phyloP scores from a whole-genome alignment of 169 alveolate genomes.

The Plasmodium fragile region DNA sequence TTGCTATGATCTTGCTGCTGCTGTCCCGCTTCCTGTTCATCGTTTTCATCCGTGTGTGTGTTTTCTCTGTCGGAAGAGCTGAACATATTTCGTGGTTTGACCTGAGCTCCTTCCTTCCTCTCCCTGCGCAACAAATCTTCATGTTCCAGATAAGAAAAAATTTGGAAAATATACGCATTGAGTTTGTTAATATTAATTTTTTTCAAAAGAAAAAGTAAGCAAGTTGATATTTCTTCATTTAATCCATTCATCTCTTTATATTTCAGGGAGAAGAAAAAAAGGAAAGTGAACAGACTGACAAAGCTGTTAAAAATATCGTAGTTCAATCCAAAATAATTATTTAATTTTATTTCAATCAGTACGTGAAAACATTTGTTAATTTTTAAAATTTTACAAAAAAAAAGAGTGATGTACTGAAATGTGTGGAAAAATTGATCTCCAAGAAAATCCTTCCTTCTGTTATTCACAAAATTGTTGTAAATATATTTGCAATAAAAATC shows the following conservation, averaged over 20 bases:
- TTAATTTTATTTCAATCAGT: constrained; percentile 38
- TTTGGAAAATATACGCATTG: constrained; percentile 61
- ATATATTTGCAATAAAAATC: constrained; percentile 49
- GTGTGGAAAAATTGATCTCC: neutral
- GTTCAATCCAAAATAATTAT: constrained; percentile 30
- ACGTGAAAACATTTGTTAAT: constrained; percentile 62
- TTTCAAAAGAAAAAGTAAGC: constrained; percentile 27
- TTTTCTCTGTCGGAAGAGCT: constrained; percentile 1
- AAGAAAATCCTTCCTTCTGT: neutral
- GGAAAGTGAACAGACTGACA: constrained; percentile 33
- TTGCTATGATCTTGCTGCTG: too few species aligned
- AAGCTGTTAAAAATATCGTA: constrained; percentile 54
- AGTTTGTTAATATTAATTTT: constrained; percentile 41
- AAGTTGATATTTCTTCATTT: neutral
- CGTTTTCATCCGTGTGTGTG: neutral
- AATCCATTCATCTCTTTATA: neutral
- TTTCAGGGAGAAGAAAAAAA: constrained; percentile 34
- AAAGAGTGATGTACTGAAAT: constrained; percentile 18
- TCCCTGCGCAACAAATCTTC: constrained; percentile 15
- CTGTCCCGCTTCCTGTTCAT: neutral
- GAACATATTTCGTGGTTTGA: neutral
- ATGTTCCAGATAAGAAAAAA: constrained; percentile 37
- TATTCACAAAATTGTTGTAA: constrained; percentile 3
- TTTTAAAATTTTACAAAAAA: constrained; percentile 66
- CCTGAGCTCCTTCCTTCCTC: neutral